Evolutionary conservation across 2,329 filamentous ascomycete genomes (phyloP), one percentile per base, ranked within the genome.

Genomic region (Sarocladium brachiariae): DNA sequence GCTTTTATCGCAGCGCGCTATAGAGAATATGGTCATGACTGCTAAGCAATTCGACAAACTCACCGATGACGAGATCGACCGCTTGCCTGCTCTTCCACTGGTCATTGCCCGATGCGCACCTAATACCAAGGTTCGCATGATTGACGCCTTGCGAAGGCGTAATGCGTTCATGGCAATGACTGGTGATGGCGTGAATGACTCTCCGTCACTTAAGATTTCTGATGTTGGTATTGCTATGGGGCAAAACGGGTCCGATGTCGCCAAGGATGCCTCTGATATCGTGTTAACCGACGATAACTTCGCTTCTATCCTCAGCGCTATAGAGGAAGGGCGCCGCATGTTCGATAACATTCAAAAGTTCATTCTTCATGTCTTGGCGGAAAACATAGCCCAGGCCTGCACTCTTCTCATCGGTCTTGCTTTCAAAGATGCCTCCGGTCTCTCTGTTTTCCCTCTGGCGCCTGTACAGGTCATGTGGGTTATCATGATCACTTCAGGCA

Each of bases 391-490:
- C 0, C 80, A 87, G 55, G 86, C 84, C 0, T 75, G 76, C 54
- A 84, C 81, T 0, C 71, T 89, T 4, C 75, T 89, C 4, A 79
- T 88, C 30, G 85, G 84, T 50, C 72, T 89, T 3, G 80, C 71
- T 0, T 87, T 89, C 69, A 87, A 88, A 66, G 85, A 88, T 55
- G 57, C 63, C 3, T 71, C 70, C 13, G 71, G 75, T 1, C 66
- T 86, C 21, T 87, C 84, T 0, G 83, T 88, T 4, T 89, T 88
- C 60, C 84, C 84, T 0, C 73, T 89, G 13, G 74, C 83, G 0
- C 85, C 85, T 0, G 81, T 89, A n/a, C 80, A 89, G 57, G 86
- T 89, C 55, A 72, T 89, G 37, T 89, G 84, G 85, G 83, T 89
- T 54, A 89, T 88, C 59, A 88, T 89, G 84, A 76, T 89, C 51